phyloP scores from a whole-genome alignment of 345 rosid genomes.

The Chamaenerion angustifolium region DNA sequence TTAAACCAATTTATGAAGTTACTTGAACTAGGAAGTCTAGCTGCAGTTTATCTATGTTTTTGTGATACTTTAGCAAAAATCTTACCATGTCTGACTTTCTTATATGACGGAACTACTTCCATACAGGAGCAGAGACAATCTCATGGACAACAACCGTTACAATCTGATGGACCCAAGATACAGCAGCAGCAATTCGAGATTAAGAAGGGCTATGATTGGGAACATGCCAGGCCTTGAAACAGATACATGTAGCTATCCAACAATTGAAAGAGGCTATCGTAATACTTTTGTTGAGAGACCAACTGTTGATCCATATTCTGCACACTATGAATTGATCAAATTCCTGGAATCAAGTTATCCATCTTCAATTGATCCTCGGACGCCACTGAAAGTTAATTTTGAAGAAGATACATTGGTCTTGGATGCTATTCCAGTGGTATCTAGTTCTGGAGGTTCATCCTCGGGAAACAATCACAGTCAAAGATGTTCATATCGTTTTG shows the following conservation, averaged over 20 bases:
- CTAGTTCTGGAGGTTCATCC: conserved; percentile 12
- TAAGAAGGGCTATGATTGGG: conserved; percentile 6
- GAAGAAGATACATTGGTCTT: conserved; percentile 45
- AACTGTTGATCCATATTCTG: conserved; percentile 6
- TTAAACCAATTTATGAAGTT: neutral
- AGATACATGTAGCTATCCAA: neutral
- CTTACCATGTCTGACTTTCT: no score
- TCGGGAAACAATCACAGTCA: conserved; percentile 5
- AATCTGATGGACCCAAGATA: neutral
- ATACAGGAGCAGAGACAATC: neutral
- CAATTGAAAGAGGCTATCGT: conserved; percentile 4
- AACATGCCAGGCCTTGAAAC: conserved; percentile 1
- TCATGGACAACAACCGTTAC: conserved; percentile 7
- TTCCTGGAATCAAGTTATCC: conserved; percentile 20
- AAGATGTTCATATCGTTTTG: conserved; percentile 9
- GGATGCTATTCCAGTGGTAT: conserved; percentile 44
- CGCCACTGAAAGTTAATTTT: conserved; percentile 7
- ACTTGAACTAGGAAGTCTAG: neutral
- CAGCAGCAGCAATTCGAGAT: conserved; percentile 2
- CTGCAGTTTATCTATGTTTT: neutral
- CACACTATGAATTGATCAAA: conserved; percentile 9
- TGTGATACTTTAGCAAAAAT: neutral
- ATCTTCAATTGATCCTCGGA: conserved; percentile 8
- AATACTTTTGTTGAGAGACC: conserved; percentile 6
- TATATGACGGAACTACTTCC: neutral